phyloP scores from a whole-genome alignment of 768 basidiomycete species.

The Lentinula detonsa region DNA sequence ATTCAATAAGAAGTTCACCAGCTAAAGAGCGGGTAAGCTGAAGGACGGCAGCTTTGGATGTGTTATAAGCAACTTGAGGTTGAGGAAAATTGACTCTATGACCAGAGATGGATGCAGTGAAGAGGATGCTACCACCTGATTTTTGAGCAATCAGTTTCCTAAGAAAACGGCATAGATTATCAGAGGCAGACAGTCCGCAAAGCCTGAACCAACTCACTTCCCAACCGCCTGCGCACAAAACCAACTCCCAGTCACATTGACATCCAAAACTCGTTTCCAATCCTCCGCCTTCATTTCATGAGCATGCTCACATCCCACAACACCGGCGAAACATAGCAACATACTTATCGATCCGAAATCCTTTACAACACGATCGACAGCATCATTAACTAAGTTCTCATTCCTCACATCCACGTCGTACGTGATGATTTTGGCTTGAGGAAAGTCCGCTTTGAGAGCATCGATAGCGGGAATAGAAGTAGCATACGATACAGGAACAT shows the following conservation, averaged over 20 bases:
- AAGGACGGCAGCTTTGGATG: constrained; percentile 70
- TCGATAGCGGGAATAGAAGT: constrained; percentile 17
- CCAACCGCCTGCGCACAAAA: constrained; percentile 35
- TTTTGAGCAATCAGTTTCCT: constrained; percentile 38
- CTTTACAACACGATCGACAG: constrained; percentile 17
- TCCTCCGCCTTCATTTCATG: constrained; percentile 23
- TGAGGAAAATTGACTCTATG: constrained; percentile 36
- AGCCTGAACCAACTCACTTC: constrained; percentile 18
- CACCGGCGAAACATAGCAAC: constrained; percentile 37
- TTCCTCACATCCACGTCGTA: constrained; percentile 30
- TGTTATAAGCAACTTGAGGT: constrained; percentile 60
- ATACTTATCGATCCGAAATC: constrained; percentile 27
- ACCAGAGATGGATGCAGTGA: constrained; percentile 37
- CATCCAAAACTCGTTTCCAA: constrained; percentile 32
- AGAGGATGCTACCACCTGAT: constrained; percentile 34
- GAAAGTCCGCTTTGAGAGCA: constrained; percentile 20
- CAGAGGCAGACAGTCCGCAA: neutral
- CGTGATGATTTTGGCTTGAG: constrained; percentile 24
- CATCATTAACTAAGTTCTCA: constrained; percentile 16
- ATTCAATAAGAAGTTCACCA: constrained; percentile 18
- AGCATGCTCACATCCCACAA: constrained; percentile 27
- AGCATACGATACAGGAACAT: constrained; percentile 17
- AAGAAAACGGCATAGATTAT: neutral
- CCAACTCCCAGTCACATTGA: constrained; percentile 41
- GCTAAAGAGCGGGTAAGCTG: constrained; percentile 72